phyloP scores from a whole-genome alignment of 345 rosid species.

The Ricinus communis region DNA sequence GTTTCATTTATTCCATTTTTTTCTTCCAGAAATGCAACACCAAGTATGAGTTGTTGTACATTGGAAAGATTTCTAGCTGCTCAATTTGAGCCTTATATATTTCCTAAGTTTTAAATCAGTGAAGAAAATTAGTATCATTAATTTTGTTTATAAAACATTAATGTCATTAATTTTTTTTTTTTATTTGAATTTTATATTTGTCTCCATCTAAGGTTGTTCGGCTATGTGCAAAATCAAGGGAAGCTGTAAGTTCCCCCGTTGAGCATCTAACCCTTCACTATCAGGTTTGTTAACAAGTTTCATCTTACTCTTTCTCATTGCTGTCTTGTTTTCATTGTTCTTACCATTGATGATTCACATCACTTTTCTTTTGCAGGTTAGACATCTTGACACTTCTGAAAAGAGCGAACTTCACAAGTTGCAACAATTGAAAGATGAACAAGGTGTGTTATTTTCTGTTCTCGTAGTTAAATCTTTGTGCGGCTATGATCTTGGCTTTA shows the following conservation, averaged over 20 bases:
- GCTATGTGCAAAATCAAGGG: constrained; percentile 99
- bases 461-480: not conserved
- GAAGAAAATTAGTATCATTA: not conserved
- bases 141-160: no score
- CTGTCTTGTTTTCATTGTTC: not conserved
- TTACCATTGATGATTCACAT: constrained; percentile 4
- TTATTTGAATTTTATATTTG: constrained; percentile 1
- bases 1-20: not conserved
- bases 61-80: not conserved
- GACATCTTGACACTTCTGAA: constrained; percentile 98
- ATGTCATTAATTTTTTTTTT: no score
- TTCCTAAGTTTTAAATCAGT: not conserved
- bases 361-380: constrained; percentile 63
- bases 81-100: not conserved
- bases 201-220: constrained; percentile 71
- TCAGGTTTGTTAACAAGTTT: constrained; percentile 64
- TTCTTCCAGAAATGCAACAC: not conserved
- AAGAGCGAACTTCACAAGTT: constrained; percentile 98
- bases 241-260: constrained; percentile 98
- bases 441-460: constrained; percentile 50
- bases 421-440: constrained; percentile 99
- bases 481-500: not conserved
- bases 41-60: not conserved
- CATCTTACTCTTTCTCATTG: constrained; percentile 1
- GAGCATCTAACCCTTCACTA: constrained; percentile 99